A percentile compares a stretch with the other conserved stretches of the same genome.
Evolutionary conservation across 441 rosid species (phyloP).

Genomic region (Rhodomyrtus psidioides): DNA sequence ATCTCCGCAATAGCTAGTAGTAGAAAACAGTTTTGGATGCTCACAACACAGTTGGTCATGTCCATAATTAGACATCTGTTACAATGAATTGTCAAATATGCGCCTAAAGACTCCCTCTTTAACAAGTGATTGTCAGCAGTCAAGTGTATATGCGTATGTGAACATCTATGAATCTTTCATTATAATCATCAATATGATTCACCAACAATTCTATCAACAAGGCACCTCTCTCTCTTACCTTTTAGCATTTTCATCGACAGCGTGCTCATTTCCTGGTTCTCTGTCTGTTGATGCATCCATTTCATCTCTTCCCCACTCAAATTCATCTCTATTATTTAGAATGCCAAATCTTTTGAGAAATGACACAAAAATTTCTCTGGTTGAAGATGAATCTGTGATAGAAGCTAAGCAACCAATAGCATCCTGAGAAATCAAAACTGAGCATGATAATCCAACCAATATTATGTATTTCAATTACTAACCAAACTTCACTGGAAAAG

Average conservation of each 20-base stretch:
- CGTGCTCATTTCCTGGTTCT: slow-evolving; percentile 21
- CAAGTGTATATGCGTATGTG: background rate
- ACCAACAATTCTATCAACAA: background rate
- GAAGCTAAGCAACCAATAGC: slow-evolving; percentile 84
- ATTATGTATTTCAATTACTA: background rate
- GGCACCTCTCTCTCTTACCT: slow-evolving; percentile 32
- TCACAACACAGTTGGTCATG: background rate
- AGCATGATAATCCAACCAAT: background rate
- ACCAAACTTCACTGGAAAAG: background rate
- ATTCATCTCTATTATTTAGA: slow-evolving; percentile 36
- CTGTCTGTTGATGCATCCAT: slow-evolving; percentile 22
- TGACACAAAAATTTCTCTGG: slow-evolving; percentile 49
- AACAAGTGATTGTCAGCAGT: background rate
- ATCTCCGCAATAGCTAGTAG: background rate
- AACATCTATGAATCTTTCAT: background rate
- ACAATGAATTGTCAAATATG: background rate
- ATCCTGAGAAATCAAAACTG: slow-evolving; percentile 41
- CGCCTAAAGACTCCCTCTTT: background rate
- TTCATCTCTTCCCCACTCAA: slow-evolving; percentile 18
- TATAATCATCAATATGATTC: background rate
- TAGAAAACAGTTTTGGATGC: background rate
- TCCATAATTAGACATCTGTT: background rate
- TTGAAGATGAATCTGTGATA: slow-evolving; percentile 56
- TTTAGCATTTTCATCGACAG: slow-evolving; percentile 28
- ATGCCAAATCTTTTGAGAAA: slow-evolving; percentile 51